phyloP scores from a whole-genome alignment of 768 basidiomycete species.

The Mycena maculata region DNA sequence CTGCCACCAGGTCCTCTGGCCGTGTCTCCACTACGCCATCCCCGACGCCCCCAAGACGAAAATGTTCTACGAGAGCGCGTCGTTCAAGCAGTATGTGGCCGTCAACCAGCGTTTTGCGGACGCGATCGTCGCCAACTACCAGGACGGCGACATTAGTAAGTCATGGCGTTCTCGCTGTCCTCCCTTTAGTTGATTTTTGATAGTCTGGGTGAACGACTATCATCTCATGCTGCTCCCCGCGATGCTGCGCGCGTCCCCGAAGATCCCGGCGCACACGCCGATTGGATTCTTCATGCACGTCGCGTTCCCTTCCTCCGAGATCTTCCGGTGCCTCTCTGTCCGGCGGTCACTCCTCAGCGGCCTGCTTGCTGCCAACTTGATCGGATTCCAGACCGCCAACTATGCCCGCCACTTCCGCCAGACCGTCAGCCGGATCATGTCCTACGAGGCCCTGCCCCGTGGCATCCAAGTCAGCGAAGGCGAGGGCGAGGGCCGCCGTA shows the following conservation, averaged over 20 bases:
- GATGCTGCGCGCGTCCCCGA: conserved; percentile 77
- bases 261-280: conserved; percentile 66
- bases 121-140: conserved; percentile 80
- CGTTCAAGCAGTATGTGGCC: conserved; percentile 87
- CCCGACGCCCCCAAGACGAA: conserved; percentile 91
- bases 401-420: conserved; percentile 89
- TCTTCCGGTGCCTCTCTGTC: conserved; percentile 91
- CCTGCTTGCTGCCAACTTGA: conserved; percentile 91
- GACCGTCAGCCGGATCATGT: conserved; percentile 83
- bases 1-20: conserved; percentile 92
- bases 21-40: conserved; percentile 86
- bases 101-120: conserved; percentile 94
- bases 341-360: conserved; percentile 84
- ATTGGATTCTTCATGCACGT: conserved; percentile 98
- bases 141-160: conserved; percentile 86
- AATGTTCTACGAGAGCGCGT: conserved; percentile 80
- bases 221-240: conserved; percentile 94
- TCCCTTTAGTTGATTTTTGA: background rate
- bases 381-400: conserved; percentile 92
- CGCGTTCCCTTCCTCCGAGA: conserved; percentile 95
- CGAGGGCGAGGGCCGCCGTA: conserved; percentile 47
- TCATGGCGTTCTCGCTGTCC: conserved; percentile 14
- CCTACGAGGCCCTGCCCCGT: conserved; percentile 84
- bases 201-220: conserved; percentile 93
- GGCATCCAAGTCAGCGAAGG: conserved; percentile 74